Evolutionary conservation across 306 rosid species (phyloP), one percentile per base, ranked within the genome.

Genomic region (Pueraria montana): DNA sequence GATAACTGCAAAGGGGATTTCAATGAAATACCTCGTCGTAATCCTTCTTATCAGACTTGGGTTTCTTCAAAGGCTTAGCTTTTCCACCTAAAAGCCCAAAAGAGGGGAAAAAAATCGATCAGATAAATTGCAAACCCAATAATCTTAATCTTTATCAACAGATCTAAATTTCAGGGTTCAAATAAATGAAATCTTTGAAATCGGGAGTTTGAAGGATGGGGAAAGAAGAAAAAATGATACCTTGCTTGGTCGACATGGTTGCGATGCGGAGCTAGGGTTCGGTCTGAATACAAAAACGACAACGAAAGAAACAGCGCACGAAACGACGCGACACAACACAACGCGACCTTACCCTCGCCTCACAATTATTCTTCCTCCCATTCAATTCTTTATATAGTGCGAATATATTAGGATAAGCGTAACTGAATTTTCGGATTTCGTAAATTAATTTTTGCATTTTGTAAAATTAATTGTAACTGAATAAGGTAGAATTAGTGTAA

Each of bases 21-120:
- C 2, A 84, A 48, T 21, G 42, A 71, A 63, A 79, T 90, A 92
- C 98, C 92, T 95, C 97, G 69, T 95, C 94, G 82, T 93, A 93
- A 0, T 93, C 98, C 72, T 93, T 95, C 91, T 95, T 91, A 3
- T 92, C 97, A 36, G 88, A 81, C 93, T 95, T 93, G 72, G 98
- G 97, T 45, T 90, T 91, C 97, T 95, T 95, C 94, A 95, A 81
- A 82, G 98, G 98, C 94, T 95, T 95, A 5, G 98, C 98, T 72
- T 95, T 95, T 83, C 98, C 98, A 72, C 98, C 97, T 95, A 30
- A 16, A 59, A 61, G 21, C 20, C 18, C 32, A 61, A 49, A n/a
- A 26, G n/a, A 14, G 10, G 7, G 0, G 11, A 56, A 2, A 49
- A 27, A 21, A 78, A 40, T 8, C 16, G 27, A 52, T n/a, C 14